Conservation (phyloP, 495 filamentous ascomycete species). For the Aspergillus heteromorphus region DNA sequence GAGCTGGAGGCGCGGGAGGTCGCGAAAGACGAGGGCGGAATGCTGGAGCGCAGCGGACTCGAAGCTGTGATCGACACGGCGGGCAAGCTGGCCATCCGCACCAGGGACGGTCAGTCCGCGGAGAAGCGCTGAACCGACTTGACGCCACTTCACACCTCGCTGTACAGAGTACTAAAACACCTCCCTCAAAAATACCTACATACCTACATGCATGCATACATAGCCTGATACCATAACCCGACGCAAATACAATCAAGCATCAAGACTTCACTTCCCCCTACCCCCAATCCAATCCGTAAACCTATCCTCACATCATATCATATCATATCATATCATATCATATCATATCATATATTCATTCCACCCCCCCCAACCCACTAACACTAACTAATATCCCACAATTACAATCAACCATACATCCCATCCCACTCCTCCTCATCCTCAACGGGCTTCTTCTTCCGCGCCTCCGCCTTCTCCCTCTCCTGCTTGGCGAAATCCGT, state of each 20-base stretch:
- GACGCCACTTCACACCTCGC: background rate
- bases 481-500: conserved; percentile 72
- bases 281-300: background rate
- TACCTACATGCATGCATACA: background rate
- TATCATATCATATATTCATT: background rate
- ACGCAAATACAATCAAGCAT: background rate
- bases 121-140: background rate
- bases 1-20: conserved; percentile 54
- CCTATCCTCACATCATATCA: no score
- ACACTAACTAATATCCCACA: background rate
- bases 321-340: no score
- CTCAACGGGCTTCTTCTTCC: conserved; percentile 46
- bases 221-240: background rate
- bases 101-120: conserved; percentile 20
- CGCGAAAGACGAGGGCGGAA: conserved; percentile 41
- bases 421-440: conserved; percentile 68
- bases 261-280: background rate
- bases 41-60: conserved; percentile 47
- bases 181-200: no score
- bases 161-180: background rate
- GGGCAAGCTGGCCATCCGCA: conserved; percentile 42
- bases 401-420: conserved; percentile 75
- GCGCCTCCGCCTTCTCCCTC: conserved; percentile 52
- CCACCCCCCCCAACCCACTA: no score
- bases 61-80: conserved; percentile 50